Percentiles rank a stretch among this genome's conserved stretches.
phyloP scores from a whole-genome alignment of 306 rosid species.

The Sophora flavescens region DNA sequence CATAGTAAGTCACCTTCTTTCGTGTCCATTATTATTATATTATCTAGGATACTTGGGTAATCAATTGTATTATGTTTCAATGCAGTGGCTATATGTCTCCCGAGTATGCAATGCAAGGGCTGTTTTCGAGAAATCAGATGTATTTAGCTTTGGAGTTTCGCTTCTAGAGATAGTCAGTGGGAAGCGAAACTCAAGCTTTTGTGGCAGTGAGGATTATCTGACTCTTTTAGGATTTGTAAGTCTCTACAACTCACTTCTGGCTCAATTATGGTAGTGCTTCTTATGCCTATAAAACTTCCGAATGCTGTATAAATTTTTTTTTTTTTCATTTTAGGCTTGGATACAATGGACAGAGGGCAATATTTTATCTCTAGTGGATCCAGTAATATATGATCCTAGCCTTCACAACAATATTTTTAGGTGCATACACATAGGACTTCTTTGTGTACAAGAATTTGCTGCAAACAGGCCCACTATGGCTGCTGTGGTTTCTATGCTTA shows the following conservation, averaged over 20 bases:
- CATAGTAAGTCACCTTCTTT: constrained; percentile 19
- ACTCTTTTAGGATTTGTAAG: constrained; percentile 49
- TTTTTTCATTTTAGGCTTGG: constrained; percentile 41
- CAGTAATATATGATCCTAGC: background rate
- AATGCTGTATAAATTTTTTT: background rate
- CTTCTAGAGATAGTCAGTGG: constrained; percentile 46
- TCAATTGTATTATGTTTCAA: background rate
- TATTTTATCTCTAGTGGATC: constrained; percentile 25
- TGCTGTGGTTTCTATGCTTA: constrained; percentile 43
- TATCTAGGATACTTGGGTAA: background rate
- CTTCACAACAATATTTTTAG: constrained; percentile 20
- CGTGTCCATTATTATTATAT: background rate
- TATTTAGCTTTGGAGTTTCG: constrained; percentile 51
- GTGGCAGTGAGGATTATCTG: background rate
- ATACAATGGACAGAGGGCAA: constrained; percentile 40
- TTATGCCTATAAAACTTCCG: background rate
- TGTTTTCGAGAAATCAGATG: constrained; percentile 50
- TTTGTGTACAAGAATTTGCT: constrained; percentile 51
- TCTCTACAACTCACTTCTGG: background rate
- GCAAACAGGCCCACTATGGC: constrained; percentile 41
- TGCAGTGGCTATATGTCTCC: constrained; percentile 49
- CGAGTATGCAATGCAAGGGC: constrained; percentile 47
- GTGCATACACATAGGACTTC: constrained; percentile 47
- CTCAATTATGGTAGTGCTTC: background rate
- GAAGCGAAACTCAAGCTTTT: constrained; percentile 43